Evolutionary conservation across 768 basidiomycete genomes (phyloP).

Genomic region (Agrocybe chaxingu): DNA sequence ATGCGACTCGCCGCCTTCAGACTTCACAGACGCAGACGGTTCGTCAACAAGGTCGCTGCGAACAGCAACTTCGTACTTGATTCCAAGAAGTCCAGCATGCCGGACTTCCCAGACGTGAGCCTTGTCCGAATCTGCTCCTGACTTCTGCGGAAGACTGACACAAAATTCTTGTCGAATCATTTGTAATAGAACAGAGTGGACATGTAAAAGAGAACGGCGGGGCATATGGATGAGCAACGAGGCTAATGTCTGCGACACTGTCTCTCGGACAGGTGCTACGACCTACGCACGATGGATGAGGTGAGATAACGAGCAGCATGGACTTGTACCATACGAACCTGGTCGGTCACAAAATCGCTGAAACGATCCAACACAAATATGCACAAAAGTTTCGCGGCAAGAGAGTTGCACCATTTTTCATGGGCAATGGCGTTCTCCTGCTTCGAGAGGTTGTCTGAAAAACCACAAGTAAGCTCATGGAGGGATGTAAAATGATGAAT

Average conservation of each 20-base stretch:
- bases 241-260: conserved; percentile 90
- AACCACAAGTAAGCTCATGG: neutral
- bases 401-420: conserved; percentile 86
- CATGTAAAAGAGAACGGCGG: conserved; percentile 68
- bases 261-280: conserved; percentile 95
- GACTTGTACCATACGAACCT: conserved; percentile 32
- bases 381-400: conserved; percentile 82
- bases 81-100: conserved; percentile 94
- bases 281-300: conserved; percentile 39
- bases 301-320: neutral
- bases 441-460: conserved; percentile 44
- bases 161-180: conserved; percentile 92
- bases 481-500: neutral
- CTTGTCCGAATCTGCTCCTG: conserved; percentile 33
- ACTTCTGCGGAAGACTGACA: conserved; percentile 31
- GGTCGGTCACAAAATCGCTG: conserved; percentile 95
- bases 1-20: conserved; percentile 33
- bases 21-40: conserved; percentile 22
- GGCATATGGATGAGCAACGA: conserved; percentile 89
- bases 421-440: conserved; percentile 66
- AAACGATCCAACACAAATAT: conserved; percentile 97
- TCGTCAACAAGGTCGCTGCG: conserved; percentile 75
- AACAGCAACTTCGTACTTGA: conserved; percentile 98
- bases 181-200: conserved; percentile 79
- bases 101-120: conserved; percentile 93